Evolutionary conservation across 1,284 basidiomycete species (phyloP), one percentile per base, ranked within the genome.

Genomic region (Phylloboletellus chloephorus): DNA sequence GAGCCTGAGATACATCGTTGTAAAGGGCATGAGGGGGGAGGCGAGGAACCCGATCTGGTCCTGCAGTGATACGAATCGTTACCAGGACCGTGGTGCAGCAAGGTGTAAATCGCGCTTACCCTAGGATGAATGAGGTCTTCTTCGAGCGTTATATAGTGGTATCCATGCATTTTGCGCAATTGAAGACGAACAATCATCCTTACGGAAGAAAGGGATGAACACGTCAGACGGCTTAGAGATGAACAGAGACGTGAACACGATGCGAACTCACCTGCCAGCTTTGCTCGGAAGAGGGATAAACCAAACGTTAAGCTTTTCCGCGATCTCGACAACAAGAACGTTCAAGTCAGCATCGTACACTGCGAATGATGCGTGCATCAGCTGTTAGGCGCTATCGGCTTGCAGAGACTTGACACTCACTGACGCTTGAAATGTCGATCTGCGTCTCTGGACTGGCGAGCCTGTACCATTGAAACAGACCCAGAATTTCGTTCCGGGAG

Each of bases 31-130:
- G 13, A 78, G 60, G 3, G 74, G 73, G 0, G 79, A 75, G 3
- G 78, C 42, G 13, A 79, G 11, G 13, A 78, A 61, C 4, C 69
- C 63, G 20, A 68, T 53, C 30, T 80, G 60, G 41, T 78, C 74
- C 76, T 78, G 46, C 11, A 31, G 35, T 7, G n/a, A 31, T 20
- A 22, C 16, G 16, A 16, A n/a, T 36, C 8, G 15, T 45, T 36
- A 41, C 12, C 22, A 3, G 25, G 30, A n/a, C n/a, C 20, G 8
- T n/a, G 19, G 12, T 7, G 4, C 7, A 16, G 24, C 9, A 20
- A 11, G 9, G 13, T 16, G 24, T n/a, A 3, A 10, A 26, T 2
- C 25, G 3, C 4, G n/a, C 55, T 28, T 32, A 57, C 58, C 44
- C 46, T 47, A 3, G 60, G 56, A 34, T 52, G 51, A 9, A 20